Conservation (phyloP, 768 basidiomycete species). For the Tricholoma furcatifolium region DNA sequence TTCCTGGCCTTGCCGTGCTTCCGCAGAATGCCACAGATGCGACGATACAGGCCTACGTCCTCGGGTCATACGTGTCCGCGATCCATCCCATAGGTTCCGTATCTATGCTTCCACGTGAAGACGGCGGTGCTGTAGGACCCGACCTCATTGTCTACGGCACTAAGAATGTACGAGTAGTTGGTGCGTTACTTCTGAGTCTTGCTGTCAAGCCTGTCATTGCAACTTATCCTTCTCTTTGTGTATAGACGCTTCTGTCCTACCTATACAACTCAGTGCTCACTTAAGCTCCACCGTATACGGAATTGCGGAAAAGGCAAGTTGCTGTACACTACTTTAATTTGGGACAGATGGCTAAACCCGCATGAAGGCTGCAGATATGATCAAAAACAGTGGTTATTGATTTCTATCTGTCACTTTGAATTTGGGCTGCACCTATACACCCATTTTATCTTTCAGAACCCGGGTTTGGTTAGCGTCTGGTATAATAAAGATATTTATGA, state of each 20-base stretch:
- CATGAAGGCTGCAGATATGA: slow-evolving; percentile 13
- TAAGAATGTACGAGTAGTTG: slow-evolving; percentile 13
- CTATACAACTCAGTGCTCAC: slow-evolving; percentile 15
- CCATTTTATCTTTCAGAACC: too few relatives aligned
- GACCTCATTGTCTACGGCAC: slow-evolving; percentile 15
- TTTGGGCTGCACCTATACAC: too few relatives aligned
- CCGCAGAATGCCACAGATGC: slow-evolving; percentile 8
- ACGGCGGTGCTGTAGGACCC: slow-evolving; percentile 15
- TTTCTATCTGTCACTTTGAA: too few relatives aligned
- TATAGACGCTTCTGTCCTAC: slow-evolving; percentile 14
- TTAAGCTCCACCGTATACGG: slow-evolving; percentile 11
- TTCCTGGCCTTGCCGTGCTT: slow-evolving; percentile 6
- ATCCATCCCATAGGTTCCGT: slow-evolving; percentile 15
- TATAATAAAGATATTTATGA: too few relatives aligned
- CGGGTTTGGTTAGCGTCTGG: too few relatives aligned
- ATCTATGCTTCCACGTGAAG: slow-evolving; percentile 13
- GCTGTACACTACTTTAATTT: not conserved
- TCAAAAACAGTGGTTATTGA: not conserved
- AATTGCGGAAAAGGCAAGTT: slow-evolving; percentile 14
- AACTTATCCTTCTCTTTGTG: not conserved
- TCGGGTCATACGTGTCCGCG: not conserved
- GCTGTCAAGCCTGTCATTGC: too few relatives aligned
- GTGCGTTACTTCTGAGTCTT: not conserved
- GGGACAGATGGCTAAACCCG: not conserved
- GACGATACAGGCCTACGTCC: slow-evolving; percentile 3